Evolutionary conservation across 371 early-diverging fungal genomes (phyloP).

Genomic region (Rhizomucor miehei): DNA sequence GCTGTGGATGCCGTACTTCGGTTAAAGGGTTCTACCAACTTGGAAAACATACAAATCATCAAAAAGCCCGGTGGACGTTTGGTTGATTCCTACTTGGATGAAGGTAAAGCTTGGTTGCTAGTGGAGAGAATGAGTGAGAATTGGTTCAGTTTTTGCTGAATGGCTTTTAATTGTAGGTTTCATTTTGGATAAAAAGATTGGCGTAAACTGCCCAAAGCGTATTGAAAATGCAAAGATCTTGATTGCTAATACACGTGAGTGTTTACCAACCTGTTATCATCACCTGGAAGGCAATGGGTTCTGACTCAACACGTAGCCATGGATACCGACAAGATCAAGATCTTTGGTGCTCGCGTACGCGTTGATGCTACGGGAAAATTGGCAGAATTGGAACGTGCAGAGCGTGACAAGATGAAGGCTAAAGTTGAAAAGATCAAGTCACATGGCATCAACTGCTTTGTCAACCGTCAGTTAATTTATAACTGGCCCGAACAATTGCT

Average conservation of each 20-base stretch:
- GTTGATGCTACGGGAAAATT: constrained; percentile 98
- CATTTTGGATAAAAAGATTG: constrained; percentile 98
- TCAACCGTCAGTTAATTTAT: constrained; percentile 99
- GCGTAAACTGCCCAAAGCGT: constrained; percentile 95
- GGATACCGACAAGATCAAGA: constrained; percentile 99
- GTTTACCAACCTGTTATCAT: background rate
- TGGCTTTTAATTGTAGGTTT: constrained; percentile 66
- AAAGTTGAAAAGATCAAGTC: constrained; percentile 99
- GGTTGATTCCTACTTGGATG: constrained; percentile 95
- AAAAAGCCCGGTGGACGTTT: constrained; percentile 98
- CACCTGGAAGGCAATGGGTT: no score
- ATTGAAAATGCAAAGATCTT: constrained; percentile 96
- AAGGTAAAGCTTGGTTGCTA: constrained; percentile 53
- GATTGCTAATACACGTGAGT: constrained; percentile 96
- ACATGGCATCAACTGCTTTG: constrained; percentile 98
- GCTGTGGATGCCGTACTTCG: constrained; percentile 98
- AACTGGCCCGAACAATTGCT: constrained; percentile 99
- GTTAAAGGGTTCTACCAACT: constrained; percentile 93
- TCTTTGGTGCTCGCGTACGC: constrained; percentile 97
- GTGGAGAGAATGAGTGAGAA: background rate
- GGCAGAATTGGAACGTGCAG: constrained; percentile 98
- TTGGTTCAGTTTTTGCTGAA: no score
- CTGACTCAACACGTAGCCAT: constrained; percentile 65
- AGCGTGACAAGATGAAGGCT: constrained; percentile 97
- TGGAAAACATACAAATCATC: constrained; percentile 99